Evolutionary conservation across 352 stramenopile species (phyloP), one percentile per base, ranked within the genome.

Genomic region (Globisporangium emineosum): DNA sequence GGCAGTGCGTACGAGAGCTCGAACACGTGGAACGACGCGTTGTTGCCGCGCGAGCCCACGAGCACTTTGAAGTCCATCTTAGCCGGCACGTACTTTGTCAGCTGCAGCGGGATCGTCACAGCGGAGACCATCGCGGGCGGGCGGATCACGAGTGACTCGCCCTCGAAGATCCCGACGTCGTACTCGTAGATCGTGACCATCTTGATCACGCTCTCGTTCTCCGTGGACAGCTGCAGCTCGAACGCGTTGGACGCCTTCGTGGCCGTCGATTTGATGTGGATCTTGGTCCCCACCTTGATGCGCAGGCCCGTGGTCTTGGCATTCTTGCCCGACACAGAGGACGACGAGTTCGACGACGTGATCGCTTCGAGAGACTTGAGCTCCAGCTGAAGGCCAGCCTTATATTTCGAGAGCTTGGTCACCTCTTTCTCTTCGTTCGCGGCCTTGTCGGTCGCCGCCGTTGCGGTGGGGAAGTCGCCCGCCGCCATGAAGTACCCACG

Each of bases 101-200:
- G 68, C 43, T 82, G 75, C 25, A 94, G 55, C 13, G 77, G 76
- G 30, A 91, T 77, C 37, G 67, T 73, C 53, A 90, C 67, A 8
- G 72, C 71, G 0, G 73, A 72, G 35, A 65, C 71, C 60, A 89
- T 78, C 1, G 57, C 78, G 15, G 75, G 60, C 23, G 88, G 83
- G 0, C 79, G 78, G 10, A 88, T 66, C 17, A 93, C 83, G 19
- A 94, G 63, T 43, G 88, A 94, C 69, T 97, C 89, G 49, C 76
- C 73, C 5, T 93, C 85, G 33, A 97, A 97, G 55, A 98, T 79
- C 2, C 90, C 87, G 0, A 84, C 88, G 43, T 97, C 89, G 25
- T 91, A 85, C 51, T 96, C 87, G 64, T 91, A 94, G 25, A 96
- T 73, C 0, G 91, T 73, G 23, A 96, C 72, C 81, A 92, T 96